Evolutionary conservation across 192 early-diverging fungal species (phyloP).

Genomic region (Gonapodya sp.): DNA sequence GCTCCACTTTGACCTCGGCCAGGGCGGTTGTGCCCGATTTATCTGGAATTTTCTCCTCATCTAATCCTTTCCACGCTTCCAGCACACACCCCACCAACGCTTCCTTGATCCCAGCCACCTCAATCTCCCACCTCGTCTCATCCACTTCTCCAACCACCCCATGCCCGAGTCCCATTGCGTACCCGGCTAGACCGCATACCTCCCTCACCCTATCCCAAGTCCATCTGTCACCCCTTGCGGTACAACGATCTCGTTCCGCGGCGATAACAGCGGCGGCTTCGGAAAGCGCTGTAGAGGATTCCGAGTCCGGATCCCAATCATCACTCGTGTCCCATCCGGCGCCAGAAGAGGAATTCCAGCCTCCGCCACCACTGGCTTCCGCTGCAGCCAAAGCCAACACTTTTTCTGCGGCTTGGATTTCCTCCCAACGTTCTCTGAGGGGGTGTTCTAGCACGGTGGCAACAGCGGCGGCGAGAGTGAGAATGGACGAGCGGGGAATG

Average conservation of each 20-base stretch:
- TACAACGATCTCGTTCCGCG: neutral
- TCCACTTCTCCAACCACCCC: neutral
- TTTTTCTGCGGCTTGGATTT: neutral
- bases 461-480: neutral
- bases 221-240: neutral
- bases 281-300: too few species aligned
- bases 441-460: neutral
- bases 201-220: neutral
- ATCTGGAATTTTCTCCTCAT: neutral
- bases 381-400: neutral
- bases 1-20: too few species aligned
- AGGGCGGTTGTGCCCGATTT: neutral
- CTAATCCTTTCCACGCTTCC: neutral
- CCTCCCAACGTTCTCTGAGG: neutral
- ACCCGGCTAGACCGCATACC: neutral
- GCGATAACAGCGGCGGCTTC: neutral
- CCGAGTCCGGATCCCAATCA: too few species aligned
- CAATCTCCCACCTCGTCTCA: neutral
- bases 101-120: neutral
- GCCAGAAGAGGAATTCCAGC: too few species aligned
- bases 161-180: neutral
- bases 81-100: neutral
- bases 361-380: neutral
- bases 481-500: neutral
- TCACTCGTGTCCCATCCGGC: too few species aligned